Percentiles rank a stretch among this genome's conserved stretches.
Evolutionary conservation across 805 yeast species (phyloP).

Genomic region (Wickerhamiella sergipiensis): DNA sequence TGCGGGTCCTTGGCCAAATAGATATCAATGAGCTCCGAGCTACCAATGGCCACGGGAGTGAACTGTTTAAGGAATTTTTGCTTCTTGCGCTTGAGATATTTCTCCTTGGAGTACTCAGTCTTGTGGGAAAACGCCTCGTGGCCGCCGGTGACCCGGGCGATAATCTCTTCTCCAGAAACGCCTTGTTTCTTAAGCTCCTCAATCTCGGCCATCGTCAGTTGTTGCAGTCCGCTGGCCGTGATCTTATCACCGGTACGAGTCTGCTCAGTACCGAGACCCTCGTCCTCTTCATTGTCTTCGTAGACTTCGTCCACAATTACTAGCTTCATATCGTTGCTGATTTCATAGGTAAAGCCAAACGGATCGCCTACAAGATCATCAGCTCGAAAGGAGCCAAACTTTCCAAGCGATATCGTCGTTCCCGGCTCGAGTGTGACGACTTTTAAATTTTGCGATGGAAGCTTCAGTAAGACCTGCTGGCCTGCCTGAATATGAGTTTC

Average conservation of each 20-base stretch:
- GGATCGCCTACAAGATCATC: constrained; percentile 67
- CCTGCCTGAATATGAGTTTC: constrained; percentile 28
- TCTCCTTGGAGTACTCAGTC: constrained; percentile 80
- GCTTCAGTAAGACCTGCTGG: constrained; percentile 48
- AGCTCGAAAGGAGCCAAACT: constrained; percentile 76
- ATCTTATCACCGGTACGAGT: constrained; percentile 52
- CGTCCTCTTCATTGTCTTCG: constrained; percentile 27
- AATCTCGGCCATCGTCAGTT: constrained; percentile 64
- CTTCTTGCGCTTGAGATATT: constrained; percentile 81
- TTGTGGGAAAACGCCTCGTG: constrained; percentile 82
- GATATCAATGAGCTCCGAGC: constrained; percentile 57
- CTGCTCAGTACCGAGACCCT: constrained; percentile 34
- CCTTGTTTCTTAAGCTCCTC: constrained; percentile 67
- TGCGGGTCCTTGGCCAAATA: constrained; percentile 65
- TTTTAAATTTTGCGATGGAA: constrained; percentile 73
- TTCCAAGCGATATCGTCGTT: constrained; percentile 62
- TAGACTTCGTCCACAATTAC: constrained; percentile 21
- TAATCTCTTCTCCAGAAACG: constrained; percentile 63
- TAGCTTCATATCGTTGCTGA: constrained; percentile 36
- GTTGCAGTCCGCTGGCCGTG: constrained; percentile 59
- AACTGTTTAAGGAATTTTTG: constrained; percentile 80
- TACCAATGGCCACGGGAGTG: constrained; percentile 62
- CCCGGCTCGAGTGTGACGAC: constrained; percentile 52
- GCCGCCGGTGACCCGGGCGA: constrained; percentile 65
- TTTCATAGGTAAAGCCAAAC: constrained; percentile 83